These are phyloP conservation scores for Crithidia acanthocephali DNA, from an alignment of 208 protist species.

Conservation along the genomic window DNA sequence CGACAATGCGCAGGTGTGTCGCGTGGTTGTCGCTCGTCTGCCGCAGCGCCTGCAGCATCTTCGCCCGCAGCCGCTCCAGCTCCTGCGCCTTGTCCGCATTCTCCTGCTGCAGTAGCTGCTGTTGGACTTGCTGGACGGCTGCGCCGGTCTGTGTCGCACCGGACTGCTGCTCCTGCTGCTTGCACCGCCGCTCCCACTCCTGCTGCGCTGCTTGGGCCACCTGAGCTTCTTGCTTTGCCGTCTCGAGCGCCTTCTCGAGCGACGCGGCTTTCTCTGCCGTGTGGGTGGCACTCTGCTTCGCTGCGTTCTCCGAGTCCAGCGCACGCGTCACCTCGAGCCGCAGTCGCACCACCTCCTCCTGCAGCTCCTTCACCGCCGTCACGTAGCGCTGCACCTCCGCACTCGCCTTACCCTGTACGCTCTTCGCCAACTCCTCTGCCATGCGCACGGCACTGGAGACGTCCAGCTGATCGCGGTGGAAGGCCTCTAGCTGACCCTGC, in stretches of 20 bases:
- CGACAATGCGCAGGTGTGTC: slow-evolving; percentile 76
- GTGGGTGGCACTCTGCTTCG: slow-evolving; percentile 22
- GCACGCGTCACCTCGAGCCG: slow-evolving; percentile 46
- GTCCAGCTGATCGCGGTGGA: slow-evolving; percentile 42
- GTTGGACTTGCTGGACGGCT: slow-evolving; percentile 50
- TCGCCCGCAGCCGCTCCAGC: slow-evolving; percentile 65
- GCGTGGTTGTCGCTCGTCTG: slow-evolving; percentile 77
- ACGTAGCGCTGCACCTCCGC: slow-evolving; percentile 40
- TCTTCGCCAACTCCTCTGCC: slow-evolving; percentile 63
- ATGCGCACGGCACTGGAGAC: slow-evolving; percentile 46
- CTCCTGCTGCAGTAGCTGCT: slow-evolving; percentile 59
- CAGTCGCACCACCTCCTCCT: slow-evolving; percentile 37
- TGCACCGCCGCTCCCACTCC: slow-evolving; percentile 24
- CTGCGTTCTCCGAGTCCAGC: slow-evolving; percentile 37
- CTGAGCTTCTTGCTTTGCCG: slow-evolving; percentile 25
- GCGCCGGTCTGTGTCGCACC: slow-evolving; percentile 38
- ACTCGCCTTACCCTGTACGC: slow-evolving; percentile 39
- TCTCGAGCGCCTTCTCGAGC: slow-evolving; percentile 27
- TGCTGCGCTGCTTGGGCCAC: slow-evolving; percentile 19
- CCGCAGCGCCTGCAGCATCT: slow-evolving; percentile 74
- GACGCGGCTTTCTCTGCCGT: background rate
- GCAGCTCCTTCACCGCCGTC: slow-evolving; percentile 28
- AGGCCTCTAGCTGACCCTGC: slow-evolving; percentile 31
- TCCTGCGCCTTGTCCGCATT: slow-evolving; percentile 77
- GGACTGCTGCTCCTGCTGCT: slow-evolving; percentile 28